A percentile compares a stretch with the other conserved stretches of the same genome.
Conservation (phyloP, 352 stramenopile species). For the Phytophthora sp. region DNA sequence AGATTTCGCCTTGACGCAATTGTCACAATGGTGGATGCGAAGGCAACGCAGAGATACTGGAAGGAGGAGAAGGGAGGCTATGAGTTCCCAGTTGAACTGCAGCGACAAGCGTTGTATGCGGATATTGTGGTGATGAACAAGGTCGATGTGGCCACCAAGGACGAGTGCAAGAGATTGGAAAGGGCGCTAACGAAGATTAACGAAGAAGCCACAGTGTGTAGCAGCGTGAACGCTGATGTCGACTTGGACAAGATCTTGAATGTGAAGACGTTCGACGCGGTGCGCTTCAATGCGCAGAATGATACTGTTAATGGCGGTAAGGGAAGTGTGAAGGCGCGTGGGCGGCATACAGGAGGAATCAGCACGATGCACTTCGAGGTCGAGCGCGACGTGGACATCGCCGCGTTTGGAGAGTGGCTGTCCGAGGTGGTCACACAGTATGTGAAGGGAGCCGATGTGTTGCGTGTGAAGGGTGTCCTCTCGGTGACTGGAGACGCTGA, state of each 20-base stretch:
- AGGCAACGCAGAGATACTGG: constrained; percentile 60
- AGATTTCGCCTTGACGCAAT: constrained; percentile 96
- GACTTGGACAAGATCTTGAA: constrained; percentile 62
- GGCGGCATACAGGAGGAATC: constrained; percentile 60
- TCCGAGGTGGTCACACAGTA: constrained; percentile 59
- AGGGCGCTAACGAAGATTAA: constrained; percentile 49
- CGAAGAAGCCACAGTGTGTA: constrained; percentile 49
- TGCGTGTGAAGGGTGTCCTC: constrained; percentile 74
- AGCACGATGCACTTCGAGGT: constrained; percentile 66
- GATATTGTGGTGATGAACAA: constrained; percentile 82
- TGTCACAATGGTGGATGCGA: constrained; percentile 95
- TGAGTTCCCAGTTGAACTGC: constrained; percentile 62
- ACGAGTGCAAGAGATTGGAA: constrained; percentile 44
- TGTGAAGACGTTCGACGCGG: constrained; percentile 76
- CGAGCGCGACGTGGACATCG: constrained; percentile 51
- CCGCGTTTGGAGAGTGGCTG: constrained; percentile 67
- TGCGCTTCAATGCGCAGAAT: constrained; percentile 53
- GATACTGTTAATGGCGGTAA: constrained; percentile 19
- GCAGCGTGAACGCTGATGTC: constrained; percentile 60
- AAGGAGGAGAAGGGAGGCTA: constrained; percentile 27
- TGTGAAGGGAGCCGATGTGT: constrained; percentile 55
- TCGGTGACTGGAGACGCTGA: constrained; percentile 47
- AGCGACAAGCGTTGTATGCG: constrained; percentile 70
- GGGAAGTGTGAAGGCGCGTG: constrained; percentile 23
- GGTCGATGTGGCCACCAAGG: constrained; percentile 54